Conservation (phyloP, 352 stramenopile species). For the Sclerospora graminicola region DNA sequence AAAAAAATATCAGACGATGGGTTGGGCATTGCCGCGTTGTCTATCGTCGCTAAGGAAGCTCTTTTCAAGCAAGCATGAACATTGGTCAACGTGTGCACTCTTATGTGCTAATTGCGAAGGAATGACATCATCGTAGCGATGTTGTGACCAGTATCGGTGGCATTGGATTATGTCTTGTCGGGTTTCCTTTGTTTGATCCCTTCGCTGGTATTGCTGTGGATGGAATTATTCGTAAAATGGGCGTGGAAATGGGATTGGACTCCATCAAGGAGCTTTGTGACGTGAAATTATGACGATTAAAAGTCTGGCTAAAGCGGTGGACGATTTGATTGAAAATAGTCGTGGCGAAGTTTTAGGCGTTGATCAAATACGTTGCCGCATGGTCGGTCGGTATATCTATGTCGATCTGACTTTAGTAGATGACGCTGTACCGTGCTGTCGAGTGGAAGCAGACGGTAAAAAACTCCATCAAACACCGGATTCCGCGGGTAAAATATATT, state of each 20-base stretch:
- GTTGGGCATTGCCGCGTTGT: conserved; percentile 75
- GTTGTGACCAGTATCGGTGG: conserved; percentile 63
- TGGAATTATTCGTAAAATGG: conserved; percentile 72
- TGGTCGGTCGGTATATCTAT: no score
- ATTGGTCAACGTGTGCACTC: no score
- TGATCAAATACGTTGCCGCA: conserved; percentile 40
- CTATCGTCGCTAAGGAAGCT: conserved; percentile 87
- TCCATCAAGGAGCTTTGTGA: conserved; percentile 41
- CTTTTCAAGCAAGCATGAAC: no score
- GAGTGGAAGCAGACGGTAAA: conserved; percentile 56
- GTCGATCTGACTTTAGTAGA: no score
- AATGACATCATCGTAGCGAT: conserved; percentile 89
- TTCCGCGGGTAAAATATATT: conserved; percentile 46
- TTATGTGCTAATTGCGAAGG: conserved; percentile 91
- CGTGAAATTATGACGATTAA: conserved; percentile 19
- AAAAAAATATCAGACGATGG: no score
- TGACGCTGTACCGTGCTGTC: conserved; percentile 20
- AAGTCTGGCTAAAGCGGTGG: conserved; percentile 26
- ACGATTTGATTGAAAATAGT: conserved; percentile 30
- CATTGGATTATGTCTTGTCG: conserved; percentile 49
- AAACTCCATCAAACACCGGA: no score
- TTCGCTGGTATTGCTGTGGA: conserved; percentile 57
- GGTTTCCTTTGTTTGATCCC: conserved; percentile 55
- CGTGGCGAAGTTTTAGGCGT: conserved; percentile 33
- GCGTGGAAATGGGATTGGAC: conserved; percentile 56